Evolutionary conservation across 2,329 filamentous ascomycete species (phyloP).

Genomic region (Ascochyta pisi): DNA sequence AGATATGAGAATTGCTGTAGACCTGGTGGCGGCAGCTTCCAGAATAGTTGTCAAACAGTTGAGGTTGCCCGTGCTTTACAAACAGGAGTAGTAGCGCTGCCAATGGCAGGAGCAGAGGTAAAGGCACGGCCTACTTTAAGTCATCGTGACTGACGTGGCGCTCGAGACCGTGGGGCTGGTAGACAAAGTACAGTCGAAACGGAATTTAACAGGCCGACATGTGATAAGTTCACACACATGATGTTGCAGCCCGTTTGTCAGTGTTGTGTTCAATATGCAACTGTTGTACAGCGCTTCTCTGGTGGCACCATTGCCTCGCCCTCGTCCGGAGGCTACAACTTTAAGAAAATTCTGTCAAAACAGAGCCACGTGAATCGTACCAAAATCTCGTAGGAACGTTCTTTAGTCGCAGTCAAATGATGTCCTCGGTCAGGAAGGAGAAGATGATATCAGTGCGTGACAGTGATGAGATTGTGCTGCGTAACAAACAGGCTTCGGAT

Average conservation of each 20-base stretch:
- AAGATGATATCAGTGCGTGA: not conserved
- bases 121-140: slow-evolving; percentile 2
- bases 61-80: not conserved
- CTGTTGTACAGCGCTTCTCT: not conserved
- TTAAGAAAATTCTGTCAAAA: not conserved
- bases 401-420: too few species aligned
- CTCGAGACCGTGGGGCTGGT: not conserved
- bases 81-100: not conserved
- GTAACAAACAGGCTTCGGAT: not conserved
- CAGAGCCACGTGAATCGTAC: too few species aligned
- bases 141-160: slow-evolving; percentile 1
- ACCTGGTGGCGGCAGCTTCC: not conserved
- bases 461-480: not conserved
- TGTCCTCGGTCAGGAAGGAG: not conserved
- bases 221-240: not conserved
- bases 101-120: not conserved
- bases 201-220: not conserved
- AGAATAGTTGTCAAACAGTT: not conserved
- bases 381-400: too few species aligned
- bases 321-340: not conserved
- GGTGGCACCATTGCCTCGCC: not conserved
- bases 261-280: not conserved
- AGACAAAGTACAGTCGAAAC: not conserved
- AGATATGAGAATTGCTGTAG: not conserved
- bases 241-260: not conserved